Evolutionary conservation across 768 basidiomycete genomes (phyloP).

Genomic region (Trametes sanguinea): DNA sequence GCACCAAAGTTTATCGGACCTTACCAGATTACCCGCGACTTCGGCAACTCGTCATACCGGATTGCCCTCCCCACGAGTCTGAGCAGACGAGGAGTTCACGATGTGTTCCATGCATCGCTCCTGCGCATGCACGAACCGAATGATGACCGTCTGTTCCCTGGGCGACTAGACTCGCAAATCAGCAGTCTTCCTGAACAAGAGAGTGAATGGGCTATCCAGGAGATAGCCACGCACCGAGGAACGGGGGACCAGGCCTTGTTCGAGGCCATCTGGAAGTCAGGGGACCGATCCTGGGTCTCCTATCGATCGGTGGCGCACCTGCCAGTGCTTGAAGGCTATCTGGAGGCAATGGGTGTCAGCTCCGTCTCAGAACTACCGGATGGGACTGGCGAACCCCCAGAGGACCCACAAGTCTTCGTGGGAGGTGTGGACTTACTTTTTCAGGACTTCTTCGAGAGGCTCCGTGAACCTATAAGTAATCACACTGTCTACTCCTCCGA

Average conservation of each 20-base stretch:
- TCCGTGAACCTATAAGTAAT: not conserved
- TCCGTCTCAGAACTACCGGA: not conserved
- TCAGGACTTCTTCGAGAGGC: too few species aligned
- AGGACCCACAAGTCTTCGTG: constrained; percentile 14
- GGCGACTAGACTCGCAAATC: constrained; percentile 29
- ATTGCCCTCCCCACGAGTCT: constrained; percentile 34
- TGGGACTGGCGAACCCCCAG: not conserved
- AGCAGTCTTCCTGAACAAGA: constrained; percentile 25
- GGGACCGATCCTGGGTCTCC: constrained; percentile 40
- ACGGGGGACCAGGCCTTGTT: constrained; percentile 30
- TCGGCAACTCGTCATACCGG: constrained; percentile 30
- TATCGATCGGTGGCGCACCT: constrained; percentile 30
- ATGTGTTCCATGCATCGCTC: constrained; percentile 38
- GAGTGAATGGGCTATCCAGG: constrained; percentile 32
- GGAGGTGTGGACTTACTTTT: not conserved
- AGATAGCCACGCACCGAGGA: constrained; percentile 31
- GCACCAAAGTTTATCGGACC: constrained; percentile 43
- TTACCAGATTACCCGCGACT: constrained; percentile 30
- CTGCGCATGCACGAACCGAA: constrained; percentile 34
- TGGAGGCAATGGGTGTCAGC: constrained; percentile 28
- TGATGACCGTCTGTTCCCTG: constrained; percentile 41
- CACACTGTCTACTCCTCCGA: too few species aligned
- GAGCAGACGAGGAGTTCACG: constrained; percentile 31
- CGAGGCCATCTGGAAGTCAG: constrained; percentile 37
- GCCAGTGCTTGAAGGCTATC: constrained; percentile 24